Evolutionary conservation across 768 basidiomycete genomes (phyloP).

Genomic region (Suillus weaverae): DNA sequence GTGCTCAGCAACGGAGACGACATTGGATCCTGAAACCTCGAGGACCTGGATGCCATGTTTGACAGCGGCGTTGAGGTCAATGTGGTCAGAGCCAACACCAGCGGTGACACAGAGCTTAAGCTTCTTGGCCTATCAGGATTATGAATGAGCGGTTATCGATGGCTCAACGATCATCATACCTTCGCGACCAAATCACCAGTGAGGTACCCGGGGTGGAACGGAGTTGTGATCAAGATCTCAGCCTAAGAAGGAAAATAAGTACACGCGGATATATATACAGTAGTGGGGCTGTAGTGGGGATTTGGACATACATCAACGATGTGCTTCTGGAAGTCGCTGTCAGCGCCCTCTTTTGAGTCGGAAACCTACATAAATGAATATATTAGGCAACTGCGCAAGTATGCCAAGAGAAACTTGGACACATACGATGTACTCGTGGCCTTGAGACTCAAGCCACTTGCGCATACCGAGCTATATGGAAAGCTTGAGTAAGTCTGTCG

Average conservation of each 20-base stretch:
- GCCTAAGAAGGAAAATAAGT: slow-evolving; percentile 43
- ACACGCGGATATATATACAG: slow-evolving; percentile 13
- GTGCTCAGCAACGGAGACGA: slow-evolving; percentile 89
- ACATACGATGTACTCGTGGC: slow-evolving; percentile 74
- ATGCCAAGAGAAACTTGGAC: background rate
- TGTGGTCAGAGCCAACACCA: slow-evolving; percentile 88
- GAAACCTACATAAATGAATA: slow-evolving; percentile 50
- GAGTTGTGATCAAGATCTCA: slow-evolving; percentile 80
- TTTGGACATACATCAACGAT: slow-evolving; percentile 63
- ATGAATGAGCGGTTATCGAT: background rate
- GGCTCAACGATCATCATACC: slow-evolving; percentile 34
- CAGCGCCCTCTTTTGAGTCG: slow-evolving; percentile 79
- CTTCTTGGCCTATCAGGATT: slow-evolving; percentile 66
- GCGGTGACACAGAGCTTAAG: slow-evolving; percentile 90
- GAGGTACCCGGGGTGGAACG: slow-evolving; percentile 86
- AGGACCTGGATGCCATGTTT: slow-evolving; percentile 77
- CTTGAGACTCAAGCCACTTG: slow-evolving; percentile 65
- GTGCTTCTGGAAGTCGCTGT: slow-evolving; percentile 82
- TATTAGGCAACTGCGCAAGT: slow-evolving; percentile 8
- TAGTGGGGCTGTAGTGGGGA: background rate
- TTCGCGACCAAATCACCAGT: slow-evolving; percentile 71
- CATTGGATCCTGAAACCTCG: slow-evolving; percentile 88
- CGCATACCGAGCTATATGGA: slow-evolving; percentile 63
- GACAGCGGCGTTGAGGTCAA: slow-evolving; percentile 87
- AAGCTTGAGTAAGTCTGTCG: background rate